Conservation (phyloP, 306 rosid genomes). For the Crotalaria pallida region DNA sequence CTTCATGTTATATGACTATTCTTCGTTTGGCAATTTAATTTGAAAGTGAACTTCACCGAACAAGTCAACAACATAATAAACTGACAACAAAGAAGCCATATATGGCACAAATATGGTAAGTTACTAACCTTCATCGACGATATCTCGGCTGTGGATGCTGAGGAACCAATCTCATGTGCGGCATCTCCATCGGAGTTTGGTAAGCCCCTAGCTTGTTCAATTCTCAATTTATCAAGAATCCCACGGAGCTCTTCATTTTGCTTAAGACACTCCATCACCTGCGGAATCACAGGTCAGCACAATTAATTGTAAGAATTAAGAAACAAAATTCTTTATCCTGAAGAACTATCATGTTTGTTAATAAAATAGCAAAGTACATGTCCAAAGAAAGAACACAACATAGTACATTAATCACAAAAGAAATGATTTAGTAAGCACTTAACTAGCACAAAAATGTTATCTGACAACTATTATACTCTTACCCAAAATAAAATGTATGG, state of each 20-base stretch:
- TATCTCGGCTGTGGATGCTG: conserved; percentile 49
- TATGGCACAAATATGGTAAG: background rate
- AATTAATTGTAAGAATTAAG: background rate
- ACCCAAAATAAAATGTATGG: background rate
- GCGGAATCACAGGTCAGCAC: conserved; percentile 22
- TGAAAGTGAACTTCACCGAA: background rate
- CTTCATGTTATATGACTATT: background rate
- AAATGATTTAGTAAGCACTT: background rate
- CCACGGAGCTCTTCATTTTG: conserved; percentile 86
- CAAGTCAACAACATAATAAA: background rate
- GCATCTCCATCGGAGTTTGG: conserved; percentile 35
- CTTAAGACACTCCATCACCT: conserved; percentile 91
- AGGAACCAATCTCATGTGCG: conserved; percentile 28
- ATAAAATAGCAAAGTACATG: background rate
- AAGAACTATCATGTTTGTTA: conserved; percentile 1
- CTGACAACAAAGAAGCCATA: conserved; percentile 8
- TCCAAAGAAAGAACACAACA: background rate
- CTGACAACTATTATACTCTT: background rate
- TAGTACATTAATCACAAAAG: background rate
- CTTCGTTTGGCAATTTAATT: background rate
- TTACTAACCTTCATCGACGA: conserved; percentile 67
- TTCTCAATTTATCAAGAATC: conserved; percentile 58
- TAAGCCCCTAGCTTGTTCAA: conserved; percentile 52
- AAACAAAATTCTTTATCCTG: background rate
- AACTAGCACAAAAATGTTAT: background rate